Conservation (phyloP, 345 rosid species). For the Eucalyptus decipiens region DNA sequence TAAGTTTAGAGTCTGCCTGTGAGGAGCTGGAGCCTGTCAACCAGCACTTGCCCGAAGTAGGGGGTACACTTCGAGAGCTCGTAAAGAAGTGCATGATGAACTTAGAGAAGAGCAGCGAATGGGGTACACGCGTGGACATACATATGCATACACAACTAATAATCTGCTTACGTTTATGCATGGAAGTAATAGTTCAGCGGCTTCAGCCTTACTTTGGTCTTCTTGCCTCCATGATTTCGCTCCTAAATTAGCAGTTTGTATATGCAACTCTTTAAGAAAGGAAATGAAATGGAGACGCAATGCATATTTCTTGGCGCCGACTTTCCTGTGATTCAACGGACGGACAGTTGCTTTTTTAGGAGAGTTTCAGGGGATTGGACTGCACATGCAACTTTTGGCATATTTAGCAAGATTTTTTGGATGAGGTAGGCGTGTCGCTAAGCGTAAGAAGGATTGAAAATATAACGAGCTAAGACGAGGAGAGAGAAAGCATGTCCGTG, state of each 20-base stretch:
- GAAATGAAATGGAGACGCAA: neutral
- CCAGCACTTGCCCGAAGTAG: no score
- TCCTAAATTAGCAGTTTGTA: neutral
- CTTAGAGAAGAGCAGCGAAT: neutral
- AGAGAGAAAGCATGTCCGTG: neutral
- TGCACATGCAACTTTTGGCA: slow-evolving; percentile 37
- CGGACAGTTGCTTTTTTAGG: neutral
- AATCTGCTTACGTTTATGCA: neutral
- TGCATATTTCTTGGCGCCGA: neutral
- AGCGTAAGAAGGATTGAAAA: neutral
- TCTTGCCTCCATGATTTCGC: no score
- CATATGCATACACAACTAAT: neutral
- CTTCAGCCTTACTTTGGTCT: no score
- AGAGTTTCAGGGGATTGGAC: slow-evolving; percentile 9
- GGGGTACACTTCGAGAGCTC: no score
- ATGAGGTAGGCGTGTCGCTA: slow-evolving; percentile 23
- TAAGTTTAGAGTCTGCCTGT: no score
- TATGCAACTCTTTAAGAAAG: neutral
- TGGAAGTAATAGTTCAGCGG: neutral
- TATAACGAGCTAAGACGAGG: neutral
- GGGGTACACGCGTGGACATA: neutral
- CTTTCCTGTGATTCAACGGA: neutral
- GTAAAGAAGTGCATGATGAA: no score
- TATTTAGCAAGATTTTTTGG: slow-evolving; percentile 10
- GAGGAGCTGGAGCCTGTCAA: no score